Conservation (phyloP, 2,329 filamentous ascomycete genomes). For the Apiospora aurea region DNA sequence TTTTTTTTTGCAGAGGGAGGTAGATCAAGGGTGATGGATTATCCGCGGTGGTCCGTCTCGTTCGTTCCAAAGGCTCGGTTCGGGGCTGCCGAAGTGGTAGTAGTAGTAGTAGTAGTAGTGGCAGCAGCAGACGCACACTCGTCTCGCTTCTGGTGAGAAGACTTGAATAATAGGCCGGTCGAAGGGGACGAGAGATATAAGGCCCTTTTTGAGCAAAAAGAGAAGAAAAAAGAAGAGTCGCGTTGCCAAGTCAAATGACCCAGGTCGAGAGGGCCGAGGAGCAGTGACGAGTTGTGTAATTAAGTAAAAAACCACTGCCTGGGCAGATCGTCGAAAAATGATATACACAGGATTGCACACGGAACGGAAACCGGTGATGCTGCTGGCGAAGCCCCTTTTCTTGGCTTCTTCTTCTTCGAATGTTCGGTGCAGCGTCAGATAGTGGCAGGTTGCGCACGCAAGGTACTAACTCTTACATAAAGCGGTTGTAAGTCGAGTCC, state of each 20-base stretch:
- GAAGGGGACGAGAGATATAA: neutral
- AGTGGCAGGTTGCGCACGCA: neutral
- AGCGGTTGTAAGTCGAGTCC: conserved; percentile 9
- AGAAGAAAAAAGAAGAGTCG: neutral
- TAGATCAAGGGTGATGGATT: conserved; percentile 8
- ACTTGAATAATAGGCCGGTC: neutral
- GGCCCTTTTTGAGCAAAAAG: neutral
- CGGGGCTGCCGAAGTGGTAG: conserved; percentile 2
- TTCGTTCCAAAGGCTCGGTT: conserved; percentile 20
- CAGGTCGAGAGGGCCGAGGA: neutral
- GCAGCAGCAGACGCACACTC: neutral
- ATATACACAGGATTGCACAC: neutral
- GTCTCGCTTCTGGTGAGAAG: neutral
- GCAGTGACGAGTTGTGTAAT: conserved; percentile 15
- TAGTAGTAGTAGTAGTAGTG: neutral
- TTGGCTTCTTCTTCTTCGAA: conserved; percentile 25
- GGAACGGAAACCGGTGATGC: neutral
- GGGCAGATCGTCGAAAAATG: neutral
- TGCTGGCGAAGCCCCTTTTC: conserved; percentile 19
- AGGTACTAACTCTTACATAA: conserved; percentile 12
- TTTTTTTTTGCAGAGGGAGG: neutral
- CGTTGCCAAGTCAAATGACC: neutral
- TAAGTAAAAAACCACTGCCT: neutral
- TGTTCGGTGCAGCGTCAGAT: conserved; percentile 23
- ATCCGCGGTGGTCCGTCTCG: conserved; percentile 10